Base-by-base conservation (phyloP, 2,329 filamentous ascomycete genomes). In the Exophiala xenobiotica region DNA sequence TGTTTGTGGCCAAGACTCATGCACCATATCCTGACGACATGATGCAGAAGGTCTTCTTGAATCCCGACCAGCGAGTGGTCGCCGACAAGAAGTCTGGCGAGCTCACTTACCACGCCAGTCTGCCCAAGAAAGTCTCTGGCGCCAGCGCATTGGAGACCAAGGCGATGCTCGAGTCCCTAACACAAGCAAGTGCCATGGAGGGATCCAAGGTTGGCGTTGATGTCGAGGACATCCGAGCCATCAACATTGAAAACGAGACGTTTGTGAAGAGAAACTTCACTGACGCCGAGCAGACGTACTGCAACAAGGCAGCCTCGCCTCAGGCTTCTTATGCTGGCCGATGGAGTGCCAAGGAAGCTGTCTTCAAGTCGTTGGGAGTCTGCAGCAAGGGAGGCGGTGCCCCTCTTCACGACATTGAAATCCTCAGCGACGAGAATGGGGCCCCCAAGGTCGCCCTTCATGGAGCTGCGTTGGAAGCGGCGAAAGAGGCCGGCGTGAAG, bases 251-350 rank as follows among this genome's bases (percentile, higher is more conserved):
- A 38, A 99, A 97, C 64, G 88, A 95, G 39, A 96, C 88, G 0
- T 99, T 99, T 67, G 73, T 99, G 38, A 83, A 93, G 73, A 87
- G 93, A 63, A 99, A 99, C 75, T 99, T 99, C 72, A 97, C 93
- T 0, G 71, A 77, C 12, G 75, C 78, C 43, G 93, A 99, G 74
- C 87, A 91, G 63, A 79, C 81, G 23, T 97, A 99, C 76, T 99
- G 95, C 77, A 79, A 79, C 58, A 83, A 86, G 65, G 86, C 89
- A 12, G 75, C 90, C 4, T 86, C 81, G 66, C 88, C 90, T 1
- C 89, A 90, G 67, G 88, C 91, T 60, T 95, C 90, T 45, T 99
- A 96, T 72, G 90, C 92, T 4, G 93, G 93, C 43, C 85, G 90
- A 62, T 99, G 93, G 93, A 92, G 87, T 64, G 93, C 93, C 27